Evolutionary conservation across 805 yeast species (phyloP).

Genomic region (Teunomyces cretensis): DNA sequence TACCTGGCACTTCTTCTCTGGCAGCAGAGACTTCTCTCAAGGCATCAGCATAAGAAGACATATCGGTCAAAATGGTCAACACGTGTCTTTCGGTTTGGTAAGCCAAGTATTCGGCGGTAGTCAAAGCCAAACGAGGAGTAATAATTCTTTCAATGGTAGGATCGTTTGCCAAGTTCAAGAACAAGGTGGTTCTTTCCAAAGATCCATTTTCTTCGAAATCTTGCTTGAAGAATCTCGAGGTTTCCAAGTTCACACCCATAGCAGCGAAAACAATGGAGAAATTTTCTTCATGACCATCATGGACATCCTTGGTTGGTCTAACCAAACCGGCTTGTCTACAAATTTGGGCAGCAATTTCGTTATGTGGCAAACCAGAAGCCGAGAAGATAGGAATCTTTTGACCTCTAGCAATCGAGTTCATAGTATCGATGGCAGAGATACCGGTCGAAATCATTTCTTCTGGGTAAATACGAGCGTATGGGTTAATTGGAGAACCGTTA

Average conservation of each 20-base stretch:
- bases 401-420: constrained; percentile 99
- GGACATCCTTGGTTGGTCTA: constrained; percentile 98
- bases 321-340: constrained; percentile 99
- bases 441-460: constrained; percentile 99
- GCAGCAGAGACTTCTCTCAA: constrained; percentile 99
- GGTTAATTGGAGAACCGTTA: constrained; percentile 98
- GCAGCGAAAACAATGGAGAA: constrained; percentile 99
- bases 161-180: constrained; percentile 96
- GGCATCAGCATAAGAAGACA: constrained; percentile 99
- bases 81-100: constrained; percentile 99
- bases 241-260: constrained; percentile 99
- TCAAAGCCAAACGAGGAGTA: constrained; percentile 97
- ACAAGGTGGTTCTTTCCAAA: constrained; percentile 93
- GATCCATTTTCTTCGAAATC: constrained; percentile 99
- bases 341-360: constrained; percentile 99
- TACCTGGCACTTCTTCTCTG: constrained; percentile 99
- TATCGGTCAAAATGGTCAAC: constrained; percentile 94
- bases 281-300: constrained; percentile 99
- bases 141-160: constrained; percentile 99
- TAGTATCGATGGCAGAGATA: constrained; percentile 96
- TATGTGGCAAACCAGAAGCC: constrained; percentile 98
- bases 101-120: constrained; percentile 98
- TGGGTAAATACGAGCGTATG: constrained; percentile 97
- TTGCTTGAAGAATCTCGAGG: constrained; percentile 97
- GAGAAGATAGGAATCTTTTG: constrained; percentile 99